A percentile compares a stretch with the other conserved stretches of the same genome.
phyloP scores from a whole-genome alignment of 768 basidiomycete species.

The Hortiboletus campestris region DNA sequence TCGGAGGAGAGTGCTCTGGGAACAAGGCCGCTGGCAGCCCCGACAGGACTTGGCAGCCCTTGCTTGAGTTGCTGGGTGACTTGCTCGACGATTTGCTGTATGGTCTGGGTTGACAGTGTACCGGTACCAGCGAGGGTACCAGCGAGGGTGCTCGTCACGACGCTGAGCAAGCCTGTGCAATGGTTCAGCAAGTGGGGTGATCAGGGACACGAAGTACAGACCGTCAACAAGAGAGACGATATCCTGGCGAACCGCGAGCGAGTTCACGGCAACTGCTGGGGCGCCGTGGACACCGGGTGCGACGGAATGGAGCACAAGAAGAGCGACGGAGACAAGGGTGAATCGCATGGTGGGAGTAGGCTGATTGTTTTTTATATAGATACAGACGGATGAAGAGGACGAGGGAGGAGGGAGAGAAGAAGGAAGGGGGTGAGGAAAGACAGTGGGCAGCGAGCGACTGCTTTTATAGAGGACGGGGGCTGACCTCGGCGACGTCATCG shows the following conservation, averaged over 20 bases:
- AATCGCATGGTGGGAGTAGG: constrained; percentile 25
- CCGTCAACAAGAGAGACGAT: fast-evolving
- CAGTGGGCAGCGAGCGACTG: not conserved
- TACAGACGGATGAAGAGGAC: constrained; percentile 8
- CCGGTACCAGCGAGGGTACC: not conserved
- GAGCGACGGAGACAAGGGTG: constrained; percentile 14
- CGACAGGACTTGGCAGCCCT: not conserved
- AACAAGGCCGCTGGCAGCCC: not conserved
- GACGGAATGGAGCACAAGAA: constrained; percentile 20
- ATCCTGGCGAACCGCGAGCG: constrained; percentile 3
- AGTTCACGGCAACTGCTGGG: constrained; percentile 5
- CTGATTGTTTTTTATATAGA: constrained; percentile 15
- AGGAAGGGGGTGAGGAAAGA: constrained; percentile 13
- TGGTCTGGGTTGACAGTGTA: not conserved
- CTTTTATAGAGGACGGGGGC: constrained; percentile 20
- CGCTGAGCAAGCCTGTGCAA: not conserved
- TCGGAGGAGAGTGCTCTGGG: constrained; percentile 6
- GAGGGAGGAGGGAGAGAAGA: not conserved
- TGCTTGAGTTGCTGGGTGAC: not conserved
- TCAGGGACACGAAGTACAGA: not conserved
- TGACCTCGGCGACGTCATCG: constrained; percentile 11
- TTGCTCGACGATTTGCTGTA: not conserved
- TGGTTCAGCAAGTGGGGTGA: not conserved
- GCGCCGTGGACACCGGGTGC: constrained; percentile 15
- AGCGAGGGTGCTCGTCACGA: not conserved